Evolutionary conservation across 1,284 basidiomycete species (phyloP), one percentile per base, ranked within the genome.

Genomic region (Ustilago nuda): DNA sequence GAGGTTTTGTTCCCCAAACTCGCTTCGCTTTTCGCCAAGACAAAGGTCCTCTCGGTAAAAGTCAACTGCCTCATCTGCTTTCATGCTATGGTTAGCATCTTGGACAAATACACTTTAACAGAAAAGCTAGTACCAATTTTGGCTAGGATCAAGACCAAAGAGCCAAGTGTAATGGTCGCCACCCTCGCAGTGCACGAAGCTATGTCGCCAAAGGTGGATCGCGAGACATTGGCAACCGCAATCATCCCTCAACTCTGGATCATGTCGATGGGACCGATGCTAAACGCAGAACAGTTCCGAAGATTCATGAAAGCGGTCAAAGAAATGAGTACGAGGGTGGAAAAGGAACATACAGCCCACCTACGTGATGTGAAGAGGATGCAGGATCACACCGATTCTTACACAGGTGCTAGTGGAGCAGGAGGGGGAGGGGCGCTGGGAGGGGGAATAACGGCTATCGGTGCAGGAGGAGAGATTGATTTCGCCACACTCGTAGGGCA

Each of bases 71-170:
- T 98, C 53, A 89, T 90, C 39, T 95, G 94, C 63, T 98, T 99
- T 87, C 87, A 94, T 43, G 88, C 91, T 1, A 94, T 99, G 93
- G 93, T 99, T 23, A 92, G 93, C 81, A 95, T 93, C 2, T 89
- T 99, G 45, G 96, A 99, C 87, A 76, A 77, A 72, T 68, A 82
- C 54, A 97, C 93, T 74, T 86, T 99, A 60, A 98, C 95, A 0
- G 94, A 97, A 80, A 98, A 97, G 85, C 89, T 99, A 15, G 95
- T 98, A 2, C 96, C 96, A 0, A 87, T 98, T 15, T 88, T 99
- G 27, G 92, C 94, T 0, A 95, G 94, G 85, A 98, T 99, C 81
- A 92, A 96, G 62, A 99, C 96, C 2, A 97, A 89, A 91, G 88
- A 87, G 72, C 84, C 86, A 7, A 82, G 81, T n/a, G 86, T 86